Percentiles rank a stretch among this genome's conserved stretches.
These are phyloP conservation scores for Lactuca sativa DNA, from an alignment of 129 eudicot genomes.

Conservation along the genomic window DNA sequence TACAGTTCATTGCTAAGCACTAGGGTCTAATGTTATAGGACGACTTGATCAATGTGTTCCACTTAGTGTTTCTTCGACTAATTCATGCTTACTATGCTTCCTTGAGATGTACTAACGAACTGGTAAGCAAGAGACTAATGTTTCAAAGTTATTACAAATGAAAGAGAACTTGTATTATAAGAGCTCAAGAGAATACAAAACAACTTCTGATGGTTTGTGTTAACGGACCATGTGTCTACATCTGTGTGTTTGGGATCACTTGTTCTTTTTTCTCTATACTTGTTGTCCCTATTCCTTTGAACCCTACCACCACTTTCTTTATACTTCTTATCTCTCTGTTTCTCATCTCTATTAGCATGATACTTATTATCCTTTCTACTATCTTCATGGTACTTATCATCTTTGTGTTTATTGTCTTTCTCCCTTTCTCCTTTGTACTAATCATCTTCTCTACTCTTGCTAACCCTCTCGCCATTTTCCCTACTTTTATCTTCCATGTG, in stretches of 20 bases:
- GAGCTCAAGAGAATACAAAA: too few species aligned
- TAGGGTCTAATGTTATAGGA: too few species aligned
- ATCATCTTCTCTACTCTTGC: conserved; percentile 39
- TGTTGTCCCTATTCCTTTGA: conserved; percentile 30
- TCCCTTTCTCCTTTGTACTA: conserved; percentile 48
- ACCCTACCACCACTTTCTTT: conserved; percentile 43
- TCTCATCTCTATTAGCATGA: background rate
- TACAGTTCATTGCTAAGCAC: too few species aligned
- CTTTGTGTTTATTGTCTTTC: conserved; percentile 40
- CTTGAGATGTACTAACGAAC: too few species aligned
- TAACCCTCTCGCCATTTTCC: conserved; percentile 37
- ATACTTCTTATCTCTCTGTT: conserved; percentile 33
- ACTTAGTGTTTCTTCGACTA: too few species aligned
- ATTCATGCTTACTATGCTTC: too few species aligned
- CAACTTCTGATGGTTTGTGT: too few species aligned
- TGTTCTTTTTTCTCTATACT: conserved; percentile 56
- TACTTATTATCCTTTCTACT: conserved; percentile 13
- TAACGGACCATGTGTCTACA: too few species aligned
- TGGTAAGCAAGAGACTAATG: too few species aligned
- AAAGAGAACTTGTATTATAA: too few species aligned
- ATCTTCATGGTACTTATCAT: conserved; percentile 45
- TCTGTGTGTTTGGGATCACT: conserved; percentile 32
- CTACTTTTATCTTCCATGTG: conserved; percentile 5
- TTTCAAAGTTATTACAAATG: too few species aligned
- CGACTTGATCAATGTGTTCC: too few species aligned